A percentile compares a stretch with the other conserved stretches of the same genome.
Conservation (phyloP, 495 filamentous ascomycete genomes). For the Opeltia flavorubescens region DNA sequence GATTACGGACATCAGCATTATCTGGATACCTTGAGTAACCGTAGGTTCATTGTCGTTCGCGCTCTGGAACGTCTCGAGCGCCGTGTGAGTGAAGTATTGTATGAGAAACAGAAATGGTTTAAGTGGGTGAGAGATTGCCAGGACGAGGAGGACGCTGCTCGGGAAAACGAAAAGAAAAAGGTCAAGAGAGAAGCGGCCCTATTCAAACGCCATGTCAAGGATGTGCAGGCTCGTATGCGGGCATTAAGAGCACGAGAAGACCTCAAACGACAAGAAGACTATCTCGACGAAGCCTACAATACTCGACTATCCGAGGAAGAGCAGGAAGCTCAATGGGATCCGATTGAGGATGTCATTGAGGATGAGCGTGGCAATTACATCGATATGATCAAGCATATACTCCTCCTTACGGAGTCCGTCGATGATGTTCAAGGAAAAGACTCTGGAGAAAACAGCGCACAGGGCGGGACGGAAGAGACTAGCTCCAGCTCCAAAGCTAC, state of each 20-base stretch:
- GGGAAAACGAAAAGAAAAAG: conserved; percentile 38
- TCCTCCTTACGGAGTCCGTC: conserved; percentile 24
- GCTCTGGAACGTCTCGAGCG: conserved; percentile 33
- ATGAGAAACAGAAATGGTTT: conserved; percentile 35
- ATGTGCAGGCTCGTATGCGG: conserved; percentile 22
- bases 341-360: conserved; percentile 34
- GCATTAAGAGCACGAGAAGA: conserved; percentile 27
- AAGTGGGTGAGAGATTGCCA: conserved; percentile 32
- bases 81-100: conserved; percentile 30
- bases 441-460: conserved; percentile 1
- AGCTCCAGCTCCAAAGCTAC: conserved; percentile 8
- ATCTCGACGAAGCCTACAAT: conserved; percentile 30
- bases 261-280: conserved; percentile 27
- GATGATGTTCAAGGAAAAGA: conserved; percentile 8
- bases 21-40: conserved; percentile 30
- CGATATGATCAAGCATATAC: conserved; percentile 27
- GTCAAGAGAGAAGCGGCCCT: conserved; percentile 35
- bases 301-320: conserved; percentile 26
- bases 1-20: conserved; percentile 24
- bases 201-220: conserved; percentile 32
- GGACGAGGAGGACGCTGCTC: conserved; percentile 28
- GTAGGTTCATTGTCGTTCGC: conserved; percentile 24
- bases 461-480: conserved; percentile 1
- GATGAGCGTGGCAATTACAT: conserved; percentile 32
- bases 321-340: conserved; percentile 32